Evolutionary conservation across 176 grass and related monocot species (phyloP).

Genomic region (sorghum (Sorghum bicolor)): Sorghum_bicolor_NCBIv3 NC_012877.2:48260501-48261000

Average conservation of each 20-base stretch:
- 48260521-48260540: conserved; percentile 22
- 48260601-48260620: conserved; percentile 91
- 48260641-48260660: conserved; percentile 97
- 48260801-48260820: neutral
- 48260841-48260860: neutral
- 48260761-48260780: neutral
- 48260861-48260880: no score
- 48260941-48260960: neutral
- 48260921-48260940: neutral
- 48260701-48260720: neutral
- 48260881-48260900: neutral
- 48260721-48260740: neutral
- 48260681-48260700: conserved; percentile 89
- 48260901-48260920: neutral
- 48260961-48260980: neutral
- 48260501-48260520: neutral
- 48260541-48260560: conserved; percentile 98
- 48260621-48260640: conserved; percentile 94
- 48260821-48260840: neutral
- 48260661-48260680: conserved; percentile 90
- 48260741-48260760: neutral
- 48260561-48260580: conserved; percentile 97
- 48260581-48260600: conserved; percentile 84
- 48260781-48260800: neutral
- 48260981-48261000: neutral